These are phyloP conservation scores for Priceomyces melissophilus DNA, from an alignment of 805 yeast species.

Conservation along the genomic window DNA sequence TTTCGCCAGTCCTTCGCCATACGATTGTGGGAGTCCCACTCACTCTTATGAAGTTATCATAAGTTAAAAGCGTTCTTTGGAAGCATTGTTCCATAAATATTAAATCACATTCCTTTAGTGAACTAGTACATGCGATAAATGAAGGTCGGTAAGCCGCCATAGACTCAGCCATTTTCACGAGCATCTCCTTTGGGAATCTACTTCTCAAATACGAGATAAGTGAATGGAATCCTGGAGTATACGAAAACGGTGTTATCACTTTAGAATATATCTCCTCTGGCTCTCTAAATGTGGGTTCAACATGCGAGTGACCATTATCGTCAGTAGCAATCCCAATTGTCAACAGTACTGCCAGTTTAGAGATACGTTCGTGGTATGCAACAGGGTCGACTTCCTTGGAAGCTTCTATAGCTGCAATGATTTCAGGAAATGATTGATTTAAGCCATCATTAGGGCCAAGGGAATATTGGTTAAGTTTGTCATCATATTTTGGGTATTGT, in stretches of 20 bases:
- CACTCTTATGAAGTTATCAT: constrained; percentile 76
- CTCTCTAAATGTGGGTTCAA: constrained; percentile 39
- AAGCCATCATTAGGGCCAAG: constrained; percentile 50
- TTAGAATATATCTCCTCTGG: constrained; percentile 78
- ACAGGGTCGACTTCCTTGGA: constrained; percentile 40
- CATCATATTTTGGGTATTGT: constrained; percentile 48
- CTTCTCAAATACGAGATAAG: constrained; percentile 68
- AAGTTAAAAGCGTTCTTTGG: constrained; percentile 86
- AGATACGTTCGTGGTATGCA: constrained; percentile 34
- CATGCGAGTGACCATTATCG: constrained; percentile 21
- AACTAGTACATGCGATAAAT: constrained; percentile 87
- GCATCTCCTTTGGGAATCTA: constrained; percentile 64
- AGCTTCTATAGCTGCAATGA: constrained; percentile 42
- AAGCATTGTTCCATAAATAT: constrained; percentile 96
- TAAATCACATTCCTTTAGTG: constrained; percentile 84
- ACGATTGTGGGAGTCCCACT: constrained; percentile 93
- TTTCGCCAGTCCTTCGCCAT: constrained; percentile 95
- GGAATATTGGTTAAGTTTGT: constrained; percentile 63
- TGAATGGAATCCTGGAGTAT: constrained; percentile 87
- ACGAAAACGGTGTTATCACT: constrained; percentile 74
- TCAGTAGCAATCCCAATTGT: constrained; percentile 44
- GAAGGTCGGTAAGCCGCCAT: constrained; percentile 91
- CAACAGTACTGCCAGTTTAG: constrained; percentile 44
- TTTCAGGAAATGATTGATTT: constrained; percentile 57
- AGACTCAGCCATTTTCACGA: constrained; percentile 78